Conservation (phyloP, 306 rosid species). For the Casuarina glauca region DNA sequence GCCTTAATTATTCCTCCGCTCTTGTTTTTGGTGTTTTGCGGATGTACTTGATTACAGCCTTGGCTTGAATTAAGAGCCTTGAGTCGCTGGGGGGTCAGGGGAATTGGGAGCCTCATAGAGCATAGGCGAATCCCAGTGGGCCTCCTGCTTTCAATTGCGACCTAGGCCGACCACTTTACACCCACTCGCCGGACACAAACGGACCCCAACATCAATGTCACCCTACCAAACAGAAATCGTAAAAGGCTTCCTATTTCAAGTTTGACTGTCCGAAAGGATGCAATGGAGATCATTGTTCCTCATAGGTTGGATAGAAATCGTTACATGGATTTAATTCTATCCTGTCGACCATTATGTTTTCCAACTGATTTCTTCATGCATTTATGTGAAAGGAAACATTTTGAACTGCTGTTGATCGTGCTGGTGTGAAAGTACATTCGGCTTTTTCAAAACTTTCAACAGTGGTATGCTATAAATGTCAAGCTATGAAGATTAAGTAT, state of each 20-base stretch:
- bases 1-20: not conserved
- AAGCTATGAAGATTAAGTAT: too few relatives aligned
- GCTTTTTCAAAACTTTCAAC: too few relatives aligned
- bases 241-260: not conserved
- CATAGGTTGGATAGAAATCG: too few relatives aligned
- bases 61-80: not conserved
- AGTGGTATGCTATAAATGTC: too few relatives aligned
- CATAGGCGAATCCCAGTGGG: not conserved
- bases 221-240: not conserved
- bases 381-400: not conserved
- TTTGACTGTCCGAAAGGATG: too few relatives aligned
- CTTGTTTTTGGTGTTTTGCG: not conserved
- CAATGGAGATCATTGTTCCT: too few relatives aligned
- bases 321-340: not conserved
- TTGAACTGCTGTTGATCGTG: not conserved
- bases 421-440: too few relatives aligned
- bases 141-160: not conserved
- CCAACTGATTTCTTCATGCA: not conserved
- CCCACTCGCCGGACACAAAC: not conserved
- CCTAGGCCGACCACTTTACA: slow-evolving; percentile 2
- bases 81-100: not conserved
- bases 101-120: not conserved
- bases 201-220: not conserved
- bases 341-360: not conserved
- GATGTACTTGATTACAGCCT: not conserved